A percentile compares a stretch with the other conserved stretches of the same genome.
phyloP scores from a whole-genome alignment of 805 yeast genomes.

The Ogataea minuta region DNA sequence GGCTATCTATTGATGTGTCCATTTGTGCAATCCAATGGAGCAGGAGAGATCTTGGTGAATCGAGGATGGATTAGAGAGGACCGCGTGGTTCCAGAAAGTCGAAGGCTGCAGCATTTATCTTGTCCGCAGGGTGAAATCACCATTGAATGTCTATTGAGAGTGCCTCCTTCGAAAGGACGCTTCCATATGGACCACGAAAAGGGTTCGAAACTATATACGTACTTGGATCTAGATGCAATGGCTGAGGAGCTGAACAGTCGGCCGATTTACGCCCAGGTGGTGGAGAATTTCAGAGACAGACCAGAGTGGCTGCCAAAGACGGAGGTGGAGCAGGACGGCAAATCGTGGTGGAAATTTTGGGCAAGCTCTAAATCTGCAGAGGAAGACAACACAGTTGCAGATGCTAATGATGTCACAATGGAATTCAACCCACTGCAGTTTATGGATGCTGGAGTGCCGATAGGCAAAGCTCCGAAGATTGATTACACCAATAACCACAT shows the following conservation, averaged over 20 bases:
- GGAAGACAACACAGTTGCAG: not conserved
- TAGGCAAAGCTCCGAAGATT: slow-evolving; percentile 79
- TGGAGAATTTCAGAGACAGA: slow-evolving; percentile 65
- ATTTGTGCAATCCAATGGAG: slow-evolving; percentile 69
- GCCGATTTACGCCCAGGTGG: slow-evolving; percentile 74
- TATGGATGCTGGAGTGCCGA: slow-evolving; percentile 80
- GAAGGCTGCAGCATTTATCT: slow-evolving; percentile 63
- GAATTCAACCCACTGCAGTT: slow-evolving; percentile 59
- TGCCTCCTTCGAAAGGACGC: slow-evolving; percentile 59
- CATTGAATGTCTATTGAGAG: slow-evolving; percentile 70
- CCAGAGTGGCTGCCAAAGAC: slow-evolving; percentile 40
- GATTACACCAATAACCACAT: slow-evolving; percentile 85
- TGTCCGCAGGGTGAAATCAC: slow-evolving; percentile 71
- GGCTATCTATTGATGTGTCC: slow-evolving; percentile 87
- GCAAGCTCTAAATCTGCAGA: not conserved
- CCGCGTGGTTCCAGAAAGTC: slow-evolving; percentile 53
- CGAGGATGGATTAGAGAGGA: slow-evolving; percentile 90
- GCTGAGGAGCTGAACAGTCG: slow-evolving; percentile 61
- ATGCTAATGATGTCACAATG: slow-evolving; percentile 10
- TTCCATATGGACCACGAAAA: slow-evolving; percentile 68
- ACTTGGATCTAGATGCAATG: slow-evolving; percentile 82
- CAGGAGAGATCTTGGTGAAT: slow-evolving; percentile 74
- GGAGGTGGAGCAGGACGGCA: not conserved
- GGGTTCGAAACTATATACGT: slow-evolving; percentile 68
- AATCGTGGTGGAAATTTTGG: slow-evolving; percentile 35